A percentile compares a stretch with the other conserved stretches of the same genome.
phyloP scores from a whole-genome alignment of 164 flowering plant genomes.

The Nymphaea colorata region DNA sequence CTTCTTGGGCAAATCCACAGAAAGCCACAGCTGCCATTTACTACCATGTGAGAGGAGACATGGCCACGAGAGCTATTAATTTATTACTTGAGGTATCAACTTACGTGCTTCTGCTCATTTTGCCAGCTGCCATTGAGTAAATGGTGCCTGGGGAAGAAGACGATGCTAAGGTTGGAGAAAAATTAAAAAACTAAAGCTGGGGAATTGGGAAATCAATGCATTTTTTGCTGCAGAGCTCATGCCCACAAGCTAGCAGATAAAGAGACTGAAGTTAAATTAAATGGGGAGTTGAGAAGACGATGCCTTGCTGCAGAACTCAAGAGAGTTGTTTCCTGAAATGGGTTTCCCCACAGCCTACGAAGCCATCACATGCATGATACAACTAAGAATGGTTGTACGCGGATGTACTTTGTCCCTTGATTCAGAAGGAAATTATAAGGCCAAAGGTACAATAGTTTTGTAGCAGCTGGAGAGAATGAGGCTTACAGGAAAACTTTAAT shows the following conservation, averaged over 20 bases:
- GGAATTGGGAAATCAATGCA: neutral
- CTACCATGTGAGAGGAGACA: neutral
- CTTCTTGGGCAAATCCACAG: neutral
- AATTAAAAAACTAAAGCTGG: neutral
- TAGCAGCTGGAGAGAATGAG: neutral
- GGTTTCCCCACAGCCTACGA: neutral
- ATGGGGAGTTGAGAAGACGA: no score
- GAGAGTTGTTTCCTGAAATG: neutral
- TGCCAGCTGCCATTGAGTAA: neutral
- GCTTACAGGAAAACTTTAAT: no score
- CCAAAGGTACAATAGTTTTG: neutral
- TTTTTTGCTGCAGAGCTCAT: no score
- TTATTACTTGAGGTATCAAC: neutral
- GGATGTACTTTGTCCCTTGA: neutral
- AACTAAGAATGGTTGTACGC: neutral
- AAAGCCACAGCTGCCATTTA: neutral
- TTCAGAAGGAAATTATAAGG: neutral
- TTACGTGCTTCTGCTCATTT: neutral
- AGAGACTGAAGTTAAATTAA: no score
- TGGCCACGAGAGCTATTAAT: neutral
- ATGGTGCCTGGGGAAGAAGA: neutral
- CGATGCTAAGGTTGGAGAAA: neutral
- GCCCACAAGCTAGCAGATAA: no score
- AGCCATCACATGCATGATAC: neutral
- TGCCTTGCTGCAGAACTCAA: neutral